phyloP scores from a whole-genome alignment of 495 filamentous ascomycete genomes.

The Haplographium delicatum region DNA sequence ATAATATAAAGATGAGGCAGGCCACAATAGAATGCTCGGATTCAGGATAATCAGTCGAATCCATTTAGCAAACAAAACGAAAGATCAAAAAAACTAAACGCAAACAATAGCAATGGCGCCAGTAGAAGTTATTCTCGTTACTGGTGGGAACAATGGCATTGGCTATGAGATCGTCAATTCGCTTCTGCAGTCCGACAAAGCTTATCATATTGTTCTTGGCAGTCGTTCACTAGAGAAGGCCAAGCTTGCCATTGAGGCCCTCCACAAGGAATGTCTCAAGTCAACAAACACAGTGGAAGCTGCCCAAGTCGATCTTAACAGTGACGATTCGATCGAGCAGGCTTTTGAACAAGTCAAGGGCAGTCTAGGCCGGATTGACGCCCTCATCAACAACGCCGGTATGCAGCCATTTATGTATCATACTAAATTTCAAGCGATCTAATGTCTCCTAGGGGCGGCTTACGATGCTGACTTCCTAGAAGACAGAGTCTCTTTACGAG shows the following conservation, averaged over 20 bases:
- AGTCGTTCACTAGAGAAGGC: conserved; percentile 40
- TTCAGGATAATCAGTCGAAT: too few relatives aligned
- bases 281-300: conserved; percentile 33
- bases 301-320: conserved; percentile 46
- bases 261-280: conserved; percentile 33
- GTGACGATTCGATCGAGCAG: conserved; percentile 36
- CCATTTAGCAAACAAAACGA: background rate
- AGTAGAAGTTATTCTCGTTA: conserved; percentile 32
- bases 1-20: too few relatives aligned
- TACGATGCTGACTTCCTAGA: conserved; percentile 6
- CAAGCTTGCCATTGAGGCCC: conserved; percentile 32
- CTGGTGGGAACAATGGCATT: conserved; percentile 43
- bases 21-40: too few relatives aligned
- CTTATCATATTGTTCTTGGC: conserved; percentile 45
- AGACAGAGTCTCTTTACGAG: conserved; percentile 29
- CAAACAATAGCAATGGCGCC: conserved; percentile 17
- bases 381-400: conserved; percentile 57
- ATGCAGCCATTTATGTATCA: conserved; percentile 27
- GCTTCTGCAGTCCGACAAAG: conserved; percentile 32
- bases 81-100: background rate
- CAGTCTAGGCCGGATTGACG: conserved; percentile 41
- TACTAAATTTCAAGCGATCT: conserved; percentile 1
- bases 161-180: conserved; percentile 45
- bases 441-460: conserved; percentile 19
- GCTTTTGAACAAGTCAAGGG: conserved; percentile 32